phyloP scores from a whole-genome alignment of 768 basidiomycete species.

The Suillus brevipes region DNA sequence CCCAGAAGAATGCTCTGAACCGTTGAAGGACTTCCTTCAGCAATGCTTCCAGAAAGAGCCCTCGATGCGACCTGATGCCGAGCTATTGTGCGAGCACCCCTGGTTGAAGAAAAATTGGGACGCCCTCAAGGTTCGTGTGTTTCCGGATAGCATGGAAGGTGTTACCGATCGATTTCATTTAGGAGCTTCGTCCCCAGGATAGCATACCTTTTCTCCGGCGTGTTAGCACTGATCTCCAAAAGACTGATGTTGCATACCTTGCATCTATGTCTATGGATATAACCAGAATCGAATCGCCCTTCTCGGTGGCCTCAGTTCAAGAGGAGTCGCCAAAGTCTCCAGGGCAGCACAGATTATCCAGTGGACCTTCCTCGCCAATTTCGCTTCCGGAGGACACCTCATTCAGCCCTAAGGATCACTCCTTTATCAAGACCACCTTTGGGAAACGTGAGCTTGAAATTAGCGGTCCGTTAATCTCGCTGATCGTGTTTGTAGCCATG shows the following conservation, averaged over 20 bases:
- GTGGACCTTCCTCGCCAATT: slow-evolving; percentile 32
- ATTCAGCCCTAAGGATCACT: slow-evolving; percentile 69
- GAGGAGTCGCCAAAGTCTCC: slow-evolving; percentile 40
- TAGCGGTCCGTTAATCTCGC: slow-evolving; percentile 7
- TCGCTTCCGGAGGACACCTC: slow-evolving; percentile 30
- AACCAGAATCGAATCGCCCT: slow-evolving; percentile 36
- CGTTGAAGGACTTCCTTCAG: slow-evolving; percentile 77
- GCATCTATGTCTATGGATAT: slow-evolving; percentile 41
- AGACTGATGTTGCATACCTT: slow-evolving; percentile 59
- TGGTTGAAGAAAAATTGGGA: slow-evolving; percentile 87
- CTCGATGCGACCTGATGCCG: slow-evolving; percentile 76
- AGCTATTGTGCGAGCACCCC: slow-evolving; percentile 81
- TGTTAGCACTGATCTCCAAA: slow-evolving; percentile 83
- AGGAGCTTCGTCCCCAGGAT: slow-evolving; percentile 89
- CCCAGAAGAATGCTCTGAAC: slow-evolving; percentile 76
- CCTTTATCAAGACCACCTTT: slow-evolving; percentile 91
- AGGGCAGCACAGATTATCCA: slow-evolving; percentile 40
- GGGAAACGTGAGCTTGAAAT: slow-evolving; percentile 63
- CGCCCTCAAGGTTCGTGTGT: slow-evolving; percentile 62
- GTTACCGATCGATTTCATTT: slow-evolving; percentile 9
- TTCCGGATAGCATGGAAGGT: neutral
- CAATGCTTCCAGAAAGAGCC: slow-evolving; percentile 93
- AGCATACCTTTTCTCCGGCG: slow-evolving; percentile 94
- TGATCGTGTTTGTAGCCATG: slow-evolving; percentile 57
- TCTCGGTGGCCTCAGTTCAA: slow-evolving; percentile 46